Base-by-base conservation (phyloP, 2,329 filamentous ascomycete species). In the Ambrosiella xylebori region DNA sequence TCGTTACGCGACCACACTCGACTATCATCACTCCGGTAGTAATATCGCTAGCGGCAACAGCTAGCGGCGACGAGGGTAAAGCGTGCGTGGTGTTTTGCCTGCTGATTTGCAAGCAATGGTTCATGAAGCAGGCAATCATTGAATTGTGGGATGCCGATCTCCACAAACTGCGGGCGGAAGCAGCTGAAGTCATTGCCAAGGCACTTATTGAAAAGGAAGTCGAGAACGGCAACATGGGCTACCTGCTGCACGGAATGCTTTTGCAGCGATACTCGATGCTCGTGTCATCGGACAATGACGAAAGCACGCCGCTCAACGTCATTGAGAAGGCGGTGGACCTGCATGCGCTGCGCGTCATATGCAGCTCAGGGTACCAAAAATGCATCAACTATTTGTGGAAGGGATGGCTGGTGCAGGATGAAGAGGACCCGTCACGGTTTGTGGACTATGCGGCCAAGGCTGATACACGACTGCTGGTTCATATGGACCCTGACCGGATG, bases 351-450 rank as follows among this genome's bases (percentile, higher is more conserved):
- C 77, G 80, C 12, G 82, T 98, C 53, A 97, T 97, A 62, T 88
- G 88, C 1, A 91, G 86, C 0, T 89, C 88, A 0, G 91, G 93
- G 35, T 98, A 97, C 69, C 93, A 97, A 64, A 95, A 94, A 71
- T 97, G 91, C 67, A 88, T 97, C 65, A 81, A 78, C 62, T 88
- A 94, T 66, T 81, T 98, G 7, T 98, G 93, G 93, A 81, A 82
- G 61, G 93, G 93, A 19, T 98, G 93, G 93, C 75, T 97, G 7
- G 83, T 95, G n/a, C 93, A 98, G 68, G 88, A 96, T 63, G 89
- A 96, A 64, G 78, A 90, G 54, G 90, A 97, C 64, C 86, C 91
- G 0, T 82, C 84, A n/a, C 82, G 82, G 56, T 98, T 98, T 67
- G 78, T 96, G 57, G 84, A 90, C 66, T 98, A 94, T 74, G 81